These are phyloP conservation scores for Tagetes erecta DNA, from an alignment of 129 eudicot genomes.

Conservation along the genomic window DNA sequence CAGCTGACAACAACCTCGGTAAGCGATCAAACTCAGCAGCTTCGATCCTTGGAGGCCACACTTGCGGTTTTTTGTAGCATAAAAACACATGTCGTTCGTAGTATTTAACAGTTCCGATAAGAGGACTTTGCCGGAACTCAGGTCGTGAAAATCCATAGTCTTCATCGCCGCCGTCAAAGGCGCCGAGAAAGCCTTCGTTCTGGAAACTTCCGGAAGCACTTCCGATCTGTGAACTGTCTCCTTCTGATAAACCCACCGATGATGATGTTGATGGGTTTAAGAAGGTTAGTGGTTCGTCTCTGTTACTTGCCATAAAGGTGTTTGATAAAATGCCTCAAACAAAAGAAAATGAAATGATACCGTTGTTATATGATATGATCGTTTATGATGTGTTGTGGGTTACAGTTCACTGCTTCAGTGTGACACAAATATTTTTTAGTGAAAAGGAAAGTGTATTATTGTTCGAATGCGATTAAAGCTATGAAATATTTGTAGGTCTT, in stretches of 20 bases:
- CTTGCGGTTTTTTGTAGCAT: slow-evolving; percentile 88
- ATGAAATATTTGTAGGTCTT: not conserved
- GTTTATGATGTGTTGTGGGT: not conserved
- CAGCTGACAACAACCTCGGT: slow-evolving; percentile 85
- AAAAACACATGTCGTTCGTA: slow-evolving; percentile 85
- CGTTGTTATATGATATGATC: not conserved
- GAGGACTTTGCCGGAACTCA: slow-evolving; percentile 61
- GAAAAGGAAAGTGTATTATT: not conserved
- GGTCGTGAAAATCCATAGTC: slow-evolving; percentile 74
- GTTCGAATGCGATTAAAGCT: not conserved
- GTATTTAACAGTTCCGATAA: slow-evolving; percentile 72
- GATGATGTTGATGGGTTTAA: slow-evolving; percentile 60
- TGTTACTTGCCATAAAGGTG: slow-evolving; percentile 41
- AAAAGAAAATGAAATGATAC: not conserved
- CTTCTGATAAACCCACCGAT: slow-evolving; percentile 53
- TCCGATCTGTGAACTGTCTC: slow-evolving; percentile 63
- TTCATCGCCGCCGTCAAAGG: slow-evolving; percentile 48
- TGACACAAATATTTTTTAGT: not conserved
- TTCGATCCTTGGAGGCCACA: slow-evolving; percentile 90
- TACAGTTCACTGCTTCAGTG: not conserved
- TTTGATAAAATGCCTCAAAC: slow-evolving; percentile 31
- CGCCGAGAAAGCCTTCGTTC: slow-evolving; percentile 61
- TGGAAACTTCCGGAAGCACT: slow-evolving; percentile 93
- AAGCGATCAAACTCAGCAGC: slow-evolving; percentile 95
- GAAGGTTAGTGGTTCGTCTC: slow-evolving; percentile 58